Percentiles rank a stretch among this genome's conserved stretches.
Evolutionary conservation across 1,284 basidiomycete genomes (phyloP).

Genomic region (Ceratobasidium sp.): DNA sequence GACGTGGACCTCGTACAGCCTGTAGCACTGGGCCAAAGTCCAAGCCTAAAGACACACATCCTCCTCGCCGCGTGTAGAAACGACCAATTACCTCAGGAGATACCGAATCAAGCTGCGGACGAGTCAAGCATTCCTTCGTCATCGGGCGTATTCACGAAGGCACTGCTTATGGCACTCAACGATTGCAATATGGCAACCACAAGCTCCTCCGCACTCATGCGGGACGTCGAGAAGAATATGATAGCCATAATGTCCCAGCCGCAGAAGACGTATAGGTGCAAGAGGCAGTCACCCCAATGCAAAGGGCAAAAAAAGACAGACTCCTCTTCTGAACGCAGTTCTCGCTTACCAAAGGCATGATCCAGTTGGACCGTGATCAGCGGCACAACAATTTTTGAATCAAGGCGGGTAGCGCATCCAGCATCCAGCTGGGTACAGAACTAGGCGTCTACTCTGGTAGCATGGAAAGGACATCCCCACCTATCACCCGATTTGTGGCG

Average conservation of each 20-base stretch:
- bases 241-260: background rate
- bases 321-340: constrained; percentile 27
- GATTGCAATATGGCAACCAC: constrained; percentile 20
- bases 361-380: background rate
- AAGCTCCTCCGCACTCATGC: constrained; percentile 16
- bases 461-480: background rate
- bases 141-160: constrained; percentile 19
- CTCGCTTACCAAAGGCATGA: constrained; percentile 31
- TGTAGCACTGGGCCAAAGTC: no score
- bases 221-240: background rate
- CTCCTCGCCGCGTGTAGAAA: constrained; percentile 30
- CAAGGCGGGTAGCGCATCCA: constrained; percentile 19
- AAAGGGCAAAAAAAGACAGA: constrained; percentile 33
- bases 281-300: constrained; percentile 32
- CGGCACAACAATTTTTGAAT: constrained; percentile 2
- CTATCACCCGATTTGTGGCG: constrained; percentile 22
- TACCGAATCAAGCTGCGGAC: background rate
- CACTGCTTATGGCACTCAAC: constrained; percentile 13
- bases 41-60: constrained; percentile 14
- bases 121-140: background rate
- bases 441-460: constrained; percentile 18
- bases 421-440: constrained; percentile 38
- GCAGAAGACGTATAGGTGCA: no score
- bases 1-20: no score
- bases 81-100: constrained; percentile 11